These are phyloP conservation scores for Pseudogymnoascus sp. DNA, from an alignment of 2,329 filamentous ascomycete species.

Conservation along the genomic window DNA sequence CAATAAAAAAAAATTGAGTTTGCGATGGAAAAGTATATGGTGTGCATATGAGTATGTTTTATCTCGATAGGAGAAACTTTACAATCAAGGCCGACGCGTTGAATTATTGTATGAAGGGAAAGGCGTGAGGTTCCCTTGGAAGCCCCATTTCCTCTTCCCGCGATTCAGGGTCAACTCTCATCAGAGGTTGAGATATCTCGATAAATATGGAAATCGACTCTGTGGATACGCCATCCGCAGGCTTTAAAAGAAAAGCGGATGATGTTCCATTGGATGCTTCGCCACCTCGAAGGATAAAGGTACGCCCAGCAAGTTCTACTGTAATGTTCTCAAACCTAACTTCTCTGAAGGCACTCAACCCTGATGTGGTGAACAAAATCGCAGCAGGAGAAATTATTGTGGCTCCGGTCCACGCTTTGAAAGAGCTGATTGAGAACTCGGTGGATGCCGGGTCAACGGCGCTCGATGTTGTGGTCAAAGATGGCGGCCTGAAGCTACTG, in stretches of 20 bases:
- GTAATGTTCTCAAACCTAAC: slow-evolving; percentile 18
- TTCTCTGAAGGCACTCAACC: slow-evolving; percentile 67
- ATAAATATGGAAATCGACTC: neutral
- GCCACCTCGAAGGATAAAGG: slow-evolving; percentile 43
- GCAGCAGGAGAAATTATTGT: slow-evolving; percentile 98
- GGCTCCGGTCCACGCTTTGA: slow-evolving; percentile 88
- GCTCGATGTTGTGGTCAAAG: slow-evolving; percentile 85
- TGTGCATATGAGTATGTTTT: neutral
- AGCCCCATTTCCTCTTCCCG: neutral
- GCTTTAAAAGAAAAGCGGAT: slow-evolving; percentile 43
- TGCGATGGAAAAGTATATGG: neutral
- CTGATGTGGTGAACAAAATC: slow-evolving; percentile 96
- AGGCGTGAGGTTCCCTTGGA: neutral
- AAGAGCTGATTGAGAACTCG: slow-evolving; percentile 94
- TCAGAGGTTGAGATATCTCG: neutral
- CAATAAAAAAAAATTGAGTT: neutral
- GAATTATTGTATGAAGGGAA: neutral
- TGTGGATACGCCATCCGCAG: slow-evolving; percentile 19
- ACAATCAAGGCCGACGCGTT: neutral
- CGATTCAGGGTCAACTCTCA: neutral
- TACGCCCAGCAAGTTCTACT: slow-evolving; percentile 19
- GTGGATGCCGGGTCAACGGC: slow-evolving; percentile 94
- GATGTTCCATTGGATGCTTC: slow-evolving; percentile 32
- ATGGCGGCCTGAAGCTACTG: slow-evolving; percentile 86
- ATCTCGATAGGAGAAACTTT: neutral